These are phyloP conservation scores for Lyophyllum decastes DNA, from an alignment of 768 basidiomycete species.

Conservation along the genomic window DNA sequence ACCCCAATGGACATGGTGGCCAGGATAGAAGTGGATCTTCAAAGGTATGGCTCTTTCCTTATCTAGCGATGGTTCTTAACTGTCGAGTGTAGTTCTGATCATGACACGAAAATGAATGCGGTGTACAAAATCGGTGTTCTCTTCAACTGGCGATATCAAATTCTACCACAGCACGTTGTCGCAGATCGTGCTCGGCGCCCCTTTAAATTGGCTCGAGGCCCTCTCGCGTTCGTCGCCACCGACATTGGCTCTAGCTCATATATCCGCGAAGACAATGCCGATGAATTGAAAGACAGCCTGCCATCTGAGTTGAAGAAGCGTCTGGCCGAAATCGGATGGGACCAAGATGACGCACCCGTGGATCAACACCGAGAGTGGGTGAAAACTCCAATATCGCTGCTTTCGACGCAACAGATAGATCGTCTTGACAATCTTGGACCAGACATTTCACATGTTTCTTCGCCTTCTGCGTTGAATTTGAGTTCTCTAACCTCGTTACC, in stretches of 20 bases:
- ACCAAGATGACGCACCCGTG: conserved; percentile 53
- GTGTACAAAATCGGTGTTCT: conserved; percentile 57
- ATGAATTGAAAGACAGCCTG: conserved; percentile 52
- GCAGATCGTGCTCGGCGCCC: conserved; percentile 63
- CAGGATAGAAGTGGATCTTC: conserved; percentile 54
- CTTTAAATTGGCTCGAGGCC: conserved; percentile 70
- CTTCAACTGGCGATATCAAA: conserved; percentile 69
- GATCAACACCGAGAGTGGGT: conserved; percentile 62
- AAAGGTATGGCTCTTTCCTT: conserved; percentile 40
- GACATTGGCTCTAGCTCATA: conserved; percentile 70
- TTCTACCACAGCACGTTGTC: conserved; percentile 61
- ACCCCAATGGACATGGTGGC: conserved; percentile 46
- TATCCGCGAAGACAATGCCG: conserved; percentile 52
- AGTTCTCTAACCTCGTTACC: conserved; percentile 24
- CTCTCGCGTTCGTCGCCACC: conserved; percentile 73
- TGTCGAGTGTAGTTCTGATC: conserved; percentile 44
- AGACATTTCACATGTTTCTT: conserved; percentile 20
- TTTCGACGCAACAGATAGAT: conserved; percentile 60
- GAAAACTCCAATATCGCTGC: conserved; percentile 64
- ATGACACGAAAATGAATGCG: conserved; percentile 48
- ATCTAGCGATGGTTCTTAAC: not conserved
- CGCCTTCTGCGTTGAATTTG: conserved; percentile 30
- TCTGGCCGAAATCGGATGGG: conserved; percentile 77
- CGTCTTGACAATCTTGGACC: conserved; percentile 38
- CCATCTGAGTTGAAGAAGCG: conserved; percentile 66